Evolutionary conservation across 2,329 filamentous ascomycete genomes (phyloP).

Genomic region (Penicillium fuscoglaucum): DNA sequence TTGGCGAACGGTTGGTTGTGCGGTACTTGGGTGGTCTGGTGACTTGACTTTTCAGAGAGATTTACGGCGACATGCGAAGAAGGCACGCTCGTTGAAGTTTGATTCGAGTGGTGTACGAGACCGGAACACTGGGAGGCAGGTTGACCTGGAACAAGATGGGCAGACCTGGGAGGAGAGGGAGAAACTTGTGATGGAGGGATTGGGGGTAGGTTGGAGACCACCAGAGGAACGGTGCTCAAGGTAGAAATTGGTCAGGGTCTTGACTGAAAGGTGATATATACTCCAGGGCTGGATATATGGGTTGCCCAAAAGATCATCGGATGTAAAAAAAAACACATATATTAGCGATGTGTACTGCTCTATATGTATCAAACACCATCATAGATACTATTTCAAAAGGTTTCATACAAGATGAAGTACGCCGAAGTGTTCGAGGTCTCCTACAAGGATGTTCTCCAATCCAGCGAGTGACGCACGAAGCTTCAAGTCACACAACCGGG

Average conservation of each 20-base stretch:
- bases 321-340: neutral
- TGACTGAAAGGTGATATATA: no score
- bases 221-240: constrained; percentile 69
- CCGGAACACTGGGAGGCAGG: constrained; percentile 62
- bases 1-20: constrained; percentile 86
- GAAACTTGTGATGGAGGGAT: constrained; percentile 72
- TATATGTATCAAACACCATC: neutral
- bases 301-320: neutral
- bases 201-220: constrained; percentile 67
- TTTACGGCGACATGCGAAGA: constrained; percentile 75
- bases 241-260: constrained; percentile 29
- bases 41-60: constrained; percentile 90
- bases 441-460: neutral
- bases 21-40: constrained; percentile 83
- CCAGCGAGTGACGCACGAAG: no score
- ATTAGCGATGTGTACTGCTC: neutral
- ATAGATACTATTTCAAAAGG: neutral
- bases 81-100: constrained; percentile 74
- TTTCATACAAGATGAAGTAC: neutral
- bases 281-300: neutral
- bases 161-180: constrained; percentile 69
- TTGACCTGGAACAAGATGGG: constrained; percentile 65
- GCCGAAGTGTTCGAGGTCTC: neutral
- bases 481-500: neutral
- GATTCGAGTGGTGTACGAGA: constrained; percentile 83